Evolutionary conservation across 169 alveolate genomes (phyloP).

Genomic region (Plasmodium fragile): DNA sequence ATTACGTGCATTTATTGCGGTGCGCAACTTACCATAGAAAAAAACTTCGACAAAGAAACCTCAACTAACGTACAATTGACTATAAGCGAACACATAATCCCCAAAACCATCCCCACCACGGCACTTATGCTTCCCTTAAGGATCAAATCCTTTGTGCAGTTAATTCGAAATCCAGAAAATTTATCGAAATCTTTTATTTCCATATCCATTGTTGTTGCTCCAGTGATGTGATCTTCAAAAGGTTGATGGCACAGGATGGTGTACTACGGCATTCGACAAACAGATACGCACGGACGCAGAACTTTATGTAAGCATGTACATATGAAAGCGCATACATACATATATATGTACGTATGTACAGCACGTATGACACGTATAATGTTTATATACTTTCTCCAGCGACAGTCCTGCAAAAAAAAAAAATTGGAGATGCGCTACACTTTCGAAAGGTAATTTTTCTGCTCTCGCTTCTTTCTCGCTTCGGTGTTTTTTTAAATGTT

Average conservation of each 20-base stretch:
- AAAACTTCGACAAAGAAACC: constrained; percentile 92
- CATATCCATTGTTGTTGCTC: constrained; percentile 68
- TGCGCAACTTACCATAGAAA: constrained; percentile 87
- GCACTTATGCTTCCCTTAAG: constrained; percentile 81
- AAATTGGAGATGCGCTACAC: background rate
- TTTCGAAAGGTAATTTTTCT: background rate
- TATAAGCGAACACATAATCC: constrained; percentile 90
- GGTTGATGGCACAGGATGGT: background rate
- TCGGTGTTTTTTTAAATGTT: background rate
- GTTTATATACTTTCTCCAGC: background rate
- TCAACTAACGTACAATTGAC: constrained; percentile 95
- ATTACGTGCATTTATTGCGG: background rate
- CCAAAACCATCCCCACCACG: constrained; percentile 90
- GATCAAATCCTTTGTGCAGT: constrained; percentile 68
- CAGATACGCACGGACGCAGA: background rate
- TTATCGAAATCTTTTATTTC: constrained; percentile 73
- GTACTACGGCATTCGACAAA: background rate
- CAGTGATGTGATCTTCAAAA: background rate
- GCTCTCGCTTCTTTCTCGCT: background rate
- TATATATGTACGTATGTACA: background rate
- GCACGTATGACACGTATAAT: background rate
- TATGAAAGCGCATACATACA: background rate
- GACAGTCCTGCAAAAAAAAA: background rate
- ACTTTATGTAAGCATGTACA: background rate
- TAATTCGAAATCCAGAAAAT: constrained; percentile 58